A percentile compares a stretch with the other conserved stretches of the same genome.
Evolutionary conservation across 2,329 filamentous ascomycete genomes (phyloP).

Genomic region (Pseudogymnoascus sp.): DNA sequence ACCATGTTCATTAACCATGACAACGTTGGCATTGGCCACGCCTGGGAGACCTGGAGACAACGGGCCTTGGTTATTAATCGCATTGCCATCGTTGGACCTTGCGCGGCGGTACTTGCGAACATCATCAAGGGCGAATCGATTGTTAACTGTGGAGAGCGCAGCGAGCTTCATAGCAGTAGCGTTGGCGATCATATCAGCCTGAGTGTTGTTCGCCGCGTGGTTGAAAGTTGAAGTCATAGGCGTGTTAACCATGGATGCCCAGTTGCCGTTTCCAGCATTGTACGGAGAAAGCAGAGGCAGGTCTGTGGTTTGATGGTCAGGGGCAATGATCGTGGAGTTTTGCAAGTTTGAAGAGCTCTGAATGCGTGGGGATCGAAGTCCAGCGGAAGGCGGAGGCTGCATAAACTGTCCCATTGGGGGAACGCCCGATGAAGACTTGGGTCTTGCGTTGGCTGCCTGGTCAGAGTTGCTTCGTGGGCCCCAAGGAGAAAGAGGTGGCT

Average conservation of each 20-base stretch:
- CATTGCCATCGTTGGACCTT: slow-evolving; percentile 75
- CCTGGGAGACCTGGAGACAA: slow-evolving; percentile 60
- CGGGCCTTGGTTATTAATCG: slow-evolving; percentile 47
- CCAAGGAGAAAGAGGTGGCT: slow-evolving; percentile 77
- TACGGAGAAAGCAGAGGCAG: slow-evolving; percentile 83
- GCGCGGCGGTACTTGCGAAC: slow-evolving; percentile 92
- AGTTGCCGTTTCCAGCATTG: slow-evolving; percentile 74
- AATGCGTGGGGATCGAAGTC: slow-evolving; percentile 72
- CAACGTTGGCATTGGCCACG: slow-evolving; percentile 66
- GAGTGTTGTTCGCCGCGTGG: slow-evolving; percentile 43
- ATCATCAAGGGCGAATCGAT: slow-evolving; percentile 92
- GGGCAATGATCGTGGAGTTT: slow-evolving; percentile 69
- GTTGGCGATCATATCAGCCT: slow-evolving; percentile 97
- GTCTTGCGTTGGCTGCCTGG: slow-evolving; percentile 47
- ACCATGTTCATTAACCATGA: slow-evolving; percentile 92
- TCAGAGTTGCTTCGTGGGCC: slow-evolving; percentile 38
- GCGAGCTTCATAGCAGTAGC: slow-evolving; percentile 98
- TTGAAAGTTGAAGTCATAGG: slow-evolving; percentile 88
- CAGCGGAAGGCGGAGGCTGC: slow-evolving; percentile 67
- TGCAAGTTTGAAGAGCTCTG: slow-evolving; percentile 65
- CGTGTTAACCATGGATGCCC: slow-evolving; percentile 98
- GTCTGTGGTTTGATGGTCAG: slow-evolving; percentile 60
- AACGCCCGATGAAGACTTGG: slow-evolving; percentile 73
- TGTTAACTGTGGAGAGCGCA: slow-evolving; percentile 94
- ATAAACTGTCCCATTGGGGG: slow-evolving; percentile 90